Evolutionary conservation across 495 filamentous ascomycete species (phyloP).

Genomic region (Cenococcum geophilum): DNA sequence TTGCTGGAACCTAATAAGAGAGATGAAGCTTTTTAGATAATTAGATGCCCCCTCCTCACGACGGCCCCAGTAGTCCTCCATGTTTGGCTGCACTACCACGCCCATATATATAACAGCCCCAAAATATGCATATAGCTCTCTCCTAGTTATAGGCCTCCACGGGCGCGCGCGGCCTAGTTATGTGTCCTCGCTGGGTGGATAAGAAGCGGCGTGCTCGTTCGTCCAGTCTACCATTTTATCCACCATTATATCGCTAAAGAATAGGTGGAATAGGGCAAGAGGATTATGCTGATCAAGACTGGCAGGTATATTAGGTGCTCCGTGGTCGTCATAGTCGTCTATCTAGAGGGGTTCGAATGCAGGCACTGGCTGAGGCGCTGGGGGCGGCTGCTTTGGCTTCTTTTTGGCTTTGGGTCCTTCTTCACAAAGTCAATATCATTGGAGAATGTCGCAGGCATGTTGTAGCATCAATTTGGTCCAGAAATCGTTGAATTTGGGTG

Average conservation of each 20-base stretch:
- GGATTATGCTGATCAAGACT: slow-evolving; percentile 4
- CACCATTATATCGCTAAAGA: neutral
- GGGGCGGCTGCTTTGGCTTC: neutral
- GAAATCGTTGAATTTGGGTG: too few species aligned
- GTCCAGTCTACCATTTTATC: neutral
- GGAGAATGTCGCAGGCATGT: neutral
- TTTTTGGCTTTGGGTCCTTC: neutral
- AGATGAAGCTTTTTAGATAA: too few species aligned
- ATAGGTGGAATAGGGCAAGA: neutral
- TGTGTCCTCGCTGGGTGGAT: neutral
- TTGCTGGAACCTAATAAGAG: too few species aligned
- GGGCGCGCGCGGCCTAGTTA: too few species aligned
- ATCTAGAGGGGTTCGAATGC: neutral
- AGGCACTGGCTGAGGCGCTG: neutral
- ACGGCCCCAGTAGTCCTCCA: too few species aligned
- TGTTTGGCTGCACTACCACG: too few species aligned
- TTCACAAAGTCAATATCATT: neutral
- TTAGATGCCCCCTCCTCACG: too few species aligned
- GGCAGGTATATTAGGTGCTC: neutral
- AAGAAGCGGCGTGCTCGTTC: neutral
- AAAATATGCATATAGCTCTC: too few species aligned
- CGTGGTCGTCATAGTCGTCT: neutral
- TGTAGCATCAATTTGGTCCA: too few species aligned
- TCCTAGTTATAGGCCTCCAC: too few species aligned
- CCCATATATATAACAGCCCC: too few species aligned